phyloP scores from a whole-genome alignment of 768 basidiomycete species.

The Agaricus subrufescens region DNA sequence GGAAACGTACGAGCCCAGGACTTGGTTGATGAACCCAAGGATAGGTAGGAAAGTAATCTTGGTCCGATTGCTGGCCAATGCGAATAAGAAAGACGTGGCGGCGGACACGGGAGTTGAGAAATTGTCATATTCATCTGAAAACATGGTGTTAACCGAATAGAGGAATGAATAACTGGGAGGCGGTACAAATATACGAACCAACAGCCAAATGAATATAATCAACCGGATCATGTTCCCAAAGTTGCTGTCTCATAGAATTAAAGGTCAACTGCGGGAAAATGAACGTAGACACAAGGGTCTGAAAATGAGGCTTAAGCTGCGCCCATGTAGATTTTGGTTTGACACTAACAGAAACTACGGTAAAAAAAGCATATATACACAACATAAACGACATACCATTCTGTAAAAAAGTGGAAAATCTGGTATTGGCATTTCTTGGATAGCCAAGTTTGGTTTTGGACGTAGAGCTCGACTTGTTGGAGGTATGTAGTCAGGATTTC shows the following conservation, averaged over 20 bases:
- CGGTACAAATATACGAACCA: slow-evolving; percentile 37
- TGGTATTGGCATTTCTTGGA: slow-evolving; percentile 82
- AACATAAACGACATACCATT: slow-evolving; percentile 54
- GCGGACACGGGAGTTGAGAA: slow-evolving; percentile 73
- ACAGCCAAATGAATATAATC: slow-evolving; percentile 76
- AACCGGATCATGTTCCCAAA: slow-evolving; percentile 80
- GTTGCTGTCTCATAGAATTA: slow-evolving; percentile 55
- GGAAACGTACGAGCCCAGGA: slow-evolving; percentile 58
- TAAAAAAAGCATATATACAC: background rate
- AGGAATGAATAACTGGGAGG: background rate
- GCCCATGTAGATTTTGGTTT: slow-evolving; percentile 93
- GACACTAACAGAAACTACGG: slow-evolving; percentile 43
- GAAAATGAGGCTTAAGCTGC: slow-evolving; percentile 80
- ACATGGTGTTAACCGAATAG: too few species aligned
- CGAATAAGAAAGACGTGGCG: slow-evolving; percentile 76
- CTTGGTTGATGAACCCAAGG: slow-evolving; percentile 68
- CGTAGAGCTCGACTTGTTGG: slow-evolving; percentile 62
- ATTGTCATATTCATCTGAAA: slow-evolving; percentile 75
- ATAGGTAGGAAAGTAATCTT: slow-evolving; percentile 81
- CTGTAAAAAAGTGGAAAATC: slow-evolving; percentile 80
- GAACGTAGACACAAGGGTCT: slow-evolving; percentile 72
- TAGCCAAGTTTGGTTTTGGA: slow-evolving; percentile 73
- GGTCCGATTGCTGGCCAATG: slow-evolving; percentile 73
- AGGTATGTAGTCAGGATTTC: slow-evolving; percentile 84
- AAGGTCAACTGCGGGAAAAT: slow-evolving; percentile 87